A percentile compares a stretch with the other conserved stretches of the same genome.
These are phyloP conservation scores for Botryosphaeria dothidea DNA, from an alignment of 2,329 filamentous ascomycete genomes.

Conservation along the genomic window DNA sequence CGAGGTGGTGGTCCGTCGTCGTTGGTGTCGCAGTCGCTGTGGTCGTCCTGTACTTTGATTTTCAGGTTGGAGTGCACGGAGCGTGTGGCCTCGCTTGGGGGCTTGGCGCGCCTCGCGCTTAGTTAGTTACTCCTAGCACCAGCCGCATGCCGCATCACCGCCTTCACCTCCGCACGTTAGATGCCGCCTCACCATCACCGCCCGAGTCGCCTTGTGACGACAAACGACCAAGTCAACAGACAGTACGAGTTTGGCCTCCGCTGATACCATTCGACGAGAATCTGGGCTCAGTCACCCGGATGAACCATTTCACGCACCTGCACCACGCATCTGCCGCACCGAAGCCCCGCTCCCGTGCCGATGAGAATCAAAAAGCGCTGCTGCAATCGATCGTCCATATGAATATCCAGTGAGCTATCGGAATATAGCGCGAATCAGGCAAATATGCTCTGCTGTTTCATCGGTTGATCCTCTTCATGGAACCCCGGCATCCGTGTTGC, in stretches of 20 bases:
- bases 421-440: background rate
- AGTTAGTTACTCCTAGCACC: too few species aligned
- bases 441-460: background rate
- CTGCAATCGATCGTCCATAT: background rate
- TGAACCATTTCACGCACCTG: background rate
- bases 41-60: slow-evolving; percentile 13
- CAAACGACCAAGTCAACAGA: too few species aligned
- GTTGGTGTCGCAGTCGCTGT: slow-evolving; percentile 16
- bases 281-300: background rate
- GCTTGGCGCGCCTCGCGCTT: slow-evolving; percentile 7
- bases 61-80: slow-evolving; percentile 17
- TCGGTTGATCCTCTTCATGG: background rate
- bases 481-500: background rate
- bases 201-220: too few species aligned
- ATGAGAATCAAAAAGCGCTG: background rate
- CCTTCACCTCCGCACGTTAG: background rate
- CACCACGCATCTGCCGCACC: background rate
- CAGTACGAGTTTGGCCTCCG: too few species aligned
- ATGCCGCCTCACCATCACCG: background rate
- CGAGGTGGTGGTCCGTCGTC: slow-evolving; percentile 20
- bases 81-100: slow-evolving; percentile 15
- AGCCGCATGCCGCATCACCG: background rate
- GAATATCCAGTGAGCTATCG: background rate
- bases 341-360: background rate
- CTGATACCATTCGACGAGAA: background rate